A percentile compares a stretch with the other conserved stretches of the same genome.
Evolutionary conservation across 1,284 basidiomycete species (phyloP).

Genomic region (Amylostereum areolatum): DNA sequence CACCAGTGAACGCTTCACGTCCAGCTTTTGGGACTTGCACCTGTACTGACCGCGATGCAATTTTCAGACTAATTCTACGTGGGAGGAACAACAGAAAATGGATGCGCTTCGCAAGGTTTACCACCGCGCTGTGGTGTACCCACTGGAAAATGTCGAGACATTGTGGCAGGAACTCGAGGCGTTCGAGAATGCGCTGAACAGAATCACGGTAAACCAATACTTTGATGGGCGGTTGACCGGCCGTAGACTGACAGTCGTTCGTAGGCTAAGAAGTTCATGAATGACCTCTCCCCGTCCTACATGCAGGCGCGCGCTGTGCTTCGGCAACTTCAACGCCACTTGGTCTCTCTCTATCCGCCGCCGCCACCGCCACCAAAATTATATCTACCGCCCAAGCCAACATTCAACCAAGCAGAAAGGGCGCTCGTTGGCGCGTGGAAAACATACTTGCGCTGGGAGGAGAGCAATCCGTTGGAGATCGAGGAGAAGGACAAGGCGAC

Average conservation of each 20-base stretch:
- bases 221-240: background rate
- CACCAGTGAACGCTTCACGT: too few relatives aligned
- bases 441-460: constrained; percentile 92
- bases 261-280: constrained; percentile 90
- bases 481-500: constrained; percentile 77
- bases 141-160: constrained; percentile 87
- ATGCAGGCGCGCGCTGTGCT: constrained; percentile 93
- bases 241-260: constrained; percentile 1
- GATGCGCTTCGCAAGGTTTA: constrained; percentile 89
- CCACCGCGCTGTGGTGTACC: constrained; percentile 90
- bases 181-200: constrained; percentile 90
- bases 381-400: constrained; percentile 68
- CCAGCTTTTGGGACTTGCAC: too few relatives aligned
- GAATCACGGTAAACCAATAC: constrained; percentile 59
- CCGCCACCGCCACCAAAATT: constrained; percentile 42
- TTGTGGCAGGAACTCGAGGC: constrained; percentile 95
- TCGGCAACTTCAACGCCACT: constrained; percentile 76
- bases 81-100: constrained; percentile 96
- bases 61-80: constrained; percentile 65
- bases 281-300: constrained; percentile 76
- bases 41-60: constrained; percentile 2
- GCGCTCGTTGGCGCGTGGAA: constrained; percentile 83
- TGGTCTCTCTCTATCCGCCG: constrained; percentile 57
- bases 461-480: constrained; percentile 88
- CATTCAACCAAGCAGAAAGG: constrained; percentile 70